Percentiles rank a stretch among this genome's conserved stretches.
Conservation (phyloP, 2,329 filamentous ascomycete genomes). For the Ophiostoma australiae region DNA sequence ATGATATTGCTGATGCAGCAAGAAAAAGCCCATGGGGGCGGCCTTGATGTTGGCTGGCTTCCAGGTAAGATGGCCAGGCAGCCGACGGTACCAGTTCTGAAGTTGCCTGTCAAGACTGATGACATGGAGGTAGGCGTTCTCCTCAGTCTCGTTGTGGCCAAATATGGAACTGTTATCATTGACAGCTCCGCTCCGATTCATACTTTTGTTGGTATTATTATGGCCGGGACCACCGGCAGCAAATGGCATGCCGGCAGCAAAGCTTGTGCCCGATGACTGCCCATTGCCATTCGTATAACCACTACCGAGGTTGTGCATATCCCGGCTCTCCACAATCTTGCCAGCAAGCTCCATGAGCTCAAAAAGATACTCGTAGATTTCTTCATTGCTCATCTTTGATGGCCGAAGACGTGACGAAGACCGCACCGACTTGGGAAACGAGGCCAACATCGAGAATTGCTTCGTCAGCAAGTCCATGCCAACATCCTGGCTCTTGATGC, state of each 20-base stretch:
- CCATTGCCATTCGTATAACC: background rate
- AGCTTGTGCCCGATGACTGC: background rate
- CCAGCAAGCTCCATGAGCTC: constrained; percentile 54
- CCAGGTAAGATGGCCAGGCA: constrained; percentile 47
- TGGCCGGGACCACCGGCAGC: background rate
- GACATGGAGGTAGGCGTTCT: constrained; percentile 47
- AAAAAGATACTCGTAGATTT: constrained; percentile 49
- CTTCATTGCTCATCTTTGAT: constrained; percentile 29
- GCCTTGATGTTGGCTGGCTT: constrained; percentile 47
- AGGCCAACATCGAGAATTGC: constrained; percentile 41
- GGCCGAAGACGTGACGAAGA: background rate
- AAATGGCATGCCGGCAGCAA: background rate
- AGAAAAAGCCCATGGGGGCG: constrained; percentile 48
- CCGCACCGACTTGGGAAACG: constrained; percentile 24
- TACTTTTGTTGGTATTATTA: background rate
- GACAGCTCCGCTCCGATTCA: background rate
- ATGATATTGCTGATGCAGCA: constrained; percentile 54
- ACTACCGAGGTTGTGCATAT: constrained; percentile 30
- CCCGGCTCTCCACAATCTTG: constrained; percentile 45
- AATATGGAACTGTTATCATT: constrained; percentile 36
- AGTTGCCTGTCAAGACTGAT: constrained; percentile 50
- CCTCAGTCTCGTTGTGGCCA: constrained; percentile 23
- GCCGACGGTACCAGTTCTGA: constrained; percentile 49
- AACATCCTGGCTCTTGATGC: constrained; percentile 50
- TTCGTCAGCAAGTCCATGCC: constrained; percentile 45